Evolutionary conservation across 306 rosid genomes (phyloP).

Genomic region (Prunus dulcis): DNA sequence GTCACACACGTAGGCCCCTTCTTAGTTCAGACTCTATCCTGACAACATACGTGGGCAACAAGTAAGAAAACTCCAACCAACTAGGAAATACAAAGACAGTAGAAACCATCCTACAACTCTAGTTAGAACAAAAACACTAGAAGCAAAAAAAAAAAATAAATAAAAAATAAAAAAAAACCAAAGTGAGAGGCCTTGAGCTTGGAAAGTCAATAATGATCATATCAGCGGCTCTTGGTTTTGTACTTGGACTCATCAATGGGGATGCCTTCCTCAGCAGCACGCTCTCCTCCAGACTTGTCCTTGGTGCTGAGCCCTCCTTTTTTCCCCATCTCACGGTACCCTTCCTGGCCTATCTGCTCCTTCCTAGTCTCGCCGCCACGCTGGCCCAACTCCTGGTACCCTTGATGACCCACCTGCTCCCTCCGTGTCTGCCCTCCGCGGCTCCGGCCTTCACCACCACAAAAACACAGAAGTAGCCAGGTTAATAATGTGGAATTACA

Average conservation of each 20-base stretch:
- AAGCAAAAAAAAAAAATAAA: neutral
- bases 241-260: constrained; percentile 64
- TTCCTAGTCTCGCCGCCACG: constrained; percentile 31
- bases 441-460: constrained; percentile 41
- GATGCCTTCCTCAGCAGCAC: constrained; percentile 56
- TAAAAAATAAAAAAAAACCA: neutral
- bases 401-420: constrained; percentile 63
- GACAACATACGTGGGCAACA: neutral
- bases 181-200: neutral
- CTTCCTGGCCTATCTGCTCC: constrained; percentile 25
- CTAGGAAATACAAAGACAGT: neutral
- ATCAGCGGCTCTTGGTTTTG: constrained; percentile 8
- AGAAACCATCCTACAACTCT: neutral
- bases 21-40: too few relatives aligned
- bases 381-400: constrained; percentile 38
- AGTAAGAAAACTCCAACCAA: neutral
- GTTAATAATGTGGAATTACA: too few relatives aligned
- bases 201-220: neutral
- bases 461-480: neutral
- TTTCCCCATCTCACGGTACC: constrained; percentile 57
- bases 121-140: neutral
- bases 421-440: constrained; percentile 59
- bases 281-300: constrained; percentile 51
- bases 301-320: constrained; percentile 64
- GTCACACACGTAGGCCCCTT: neutral